Base-by-base conservation (phyloP, 1,284 basidiomycete species). In the Cutaneotrichosporon mucoides region DNA sequence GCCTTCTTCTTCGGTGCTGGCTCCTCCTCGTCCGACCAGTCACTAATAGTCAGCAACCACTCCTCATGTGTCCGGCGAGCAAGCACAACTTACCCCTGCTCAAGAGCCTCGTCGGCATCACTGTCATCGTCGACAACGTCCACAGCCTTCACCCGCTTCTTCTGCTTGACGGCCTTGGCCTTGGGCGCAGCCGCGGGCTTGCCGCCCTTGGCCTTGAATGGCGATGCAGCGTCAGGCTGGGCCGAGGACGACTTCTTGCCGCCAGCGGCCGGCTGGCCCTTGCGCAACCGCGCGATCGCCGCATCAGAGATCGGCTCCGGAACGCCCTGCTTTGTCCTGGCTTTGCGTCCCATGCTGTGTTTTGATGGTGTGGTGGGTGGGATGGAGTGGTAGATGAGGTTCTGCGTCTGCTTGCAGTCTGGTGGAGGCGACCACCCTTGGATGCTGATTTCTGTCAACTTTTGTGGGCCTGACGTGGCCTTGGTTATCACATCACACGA, bases 271-370 rank as follows among this genome's bases (percentile, higher is more conserved):
- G 24, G 24, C 24, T 24, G 24, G 6, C 52, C 35, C 53, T 54
- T 55, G 44, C 45, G 44, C 15, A 53, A 24, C 51, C 40, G 15
- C 59, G 71, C 64, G n/a, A 66, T 59, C 47, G 72, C 66, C 6
- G 68, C 70, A 13, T 73, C 75, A 1, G 71, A 67, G 16, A 92
- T 72, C 44, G 90, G 85, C 60, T 80, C 80, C 2, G 91, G 92
- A 5, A 86, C 81, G 0, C 82, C 84, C 79, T 97, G 93, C 82
- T 96, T 96, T 80, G 89, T 88, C 79, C 89, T 91, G 66, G 91
- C 86, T 70, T 91, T 86, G 74, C 91, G 85, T 70, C 93, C 93
- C 91, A 95, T 60, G 49, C 36, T 47, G 37, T 45, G 50, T 46
- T 40, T 36, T 34, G 51, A 6, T 13, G 15, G 35, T 37, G 35